A percentile compares a stretch with the other conserved stretches of the same genome.
Conservation (phyloP, 2,329 filamentous ascomycete species). For the Ophiobolus disseminans region DNA sequence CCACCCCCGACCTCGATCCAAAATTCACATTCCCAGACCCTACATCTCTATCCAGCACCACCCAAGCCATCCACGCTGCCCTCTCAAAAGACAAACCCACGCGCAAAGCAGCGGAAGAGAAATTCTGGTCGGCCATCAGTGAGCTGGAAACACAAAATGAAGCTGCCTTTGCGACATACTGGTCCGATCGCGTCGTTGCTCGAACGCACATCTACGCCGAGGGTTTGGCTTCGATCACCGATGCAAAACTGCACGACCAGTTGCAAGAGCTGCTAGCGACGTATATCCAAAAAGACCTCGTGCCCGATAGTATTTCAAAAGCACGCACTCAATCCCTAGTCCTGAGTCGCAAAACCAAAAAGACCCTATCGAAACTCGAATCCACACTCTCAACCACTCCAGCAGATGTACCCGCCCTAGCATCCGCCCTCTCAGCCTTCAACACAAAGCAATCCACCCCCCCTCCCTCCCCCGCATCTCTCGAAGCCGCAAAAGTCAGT, state of each 20-base stretch:
- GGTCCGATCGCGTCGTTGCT: constrained; percentile 39
- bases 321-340: constrained; percentile 39
- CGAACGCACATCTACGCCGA: constrained; percentile 36
- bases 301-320: constrained; percentile 42
- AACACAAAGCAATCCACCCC: constrained; percentile 41
- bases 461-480: constrained; percentile 7
- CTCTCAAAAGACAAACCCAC: constrained; percentile 27
- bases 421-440: constrained; percentile 40
- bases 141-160: constrained; percentile 39
- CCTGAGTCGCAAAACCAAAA: constrained; percentile 39
- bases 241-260: constrained; percentile 43
- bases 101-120: constrained; percentile 28
- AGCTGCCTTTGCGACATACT: constrained; percentile 38
- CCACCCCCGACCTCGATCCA: constrained; percentile 25
- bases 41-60: constrained; percentile 8
- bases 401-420: constrained; percentile 12
- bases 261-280: constrained; percentile 40
- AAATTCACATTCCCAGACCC: constrained; percentile 33
- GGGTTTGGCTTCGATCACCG: constrained; percentile 30
- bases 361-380: constrained; percentile 40
- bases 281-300: constrained; percentile 42
- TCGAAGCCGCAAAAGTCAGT: constrained; percentile 27
- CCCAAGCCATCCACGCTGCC: constrained; percentile 15
- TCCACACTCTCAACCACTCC: constrained; percentile 13
- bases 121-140: constrained; percentile 34